Percentiles rank a stretch among this genome's conserved stretches.
Conservation (phyloP, 805 yeast genomes). For the Lachancea mirantina region DNA sequence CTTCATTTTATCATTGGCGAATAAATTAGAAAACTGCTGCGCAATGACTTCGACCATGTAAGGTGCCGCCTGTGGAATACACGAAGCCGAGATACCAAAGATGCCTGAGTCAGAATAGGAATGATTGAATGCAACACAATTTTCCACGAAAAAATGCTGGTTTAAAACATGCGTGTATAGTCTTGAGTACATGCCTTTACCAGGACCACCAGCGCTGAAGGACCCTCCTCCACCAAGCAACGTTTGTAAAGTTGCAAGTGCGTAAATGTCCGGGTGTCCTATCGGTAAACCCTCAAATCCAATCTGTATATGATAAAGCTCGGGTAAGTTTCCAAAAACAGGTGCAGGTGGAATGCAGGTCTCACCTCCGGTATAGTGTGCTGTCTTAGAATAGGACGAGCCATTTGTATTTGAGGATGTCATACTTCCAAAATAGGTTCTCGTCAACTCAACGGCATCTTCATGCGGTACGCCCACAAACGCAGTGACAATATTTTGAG, state of each 20-base stretch:
- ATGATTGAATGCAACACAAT: conserved; percentile 82
- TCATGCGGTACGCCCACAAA: conserved; percentile 78
- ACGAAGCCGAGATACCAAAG: conserved; percentile 80
- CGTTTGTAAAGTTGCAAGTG: conserved; percentile 83
- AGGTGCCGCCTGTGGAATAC: conserved; percentile 80
- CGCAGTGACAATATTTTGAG: conserved; percentile 77
- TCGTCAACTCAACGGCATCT: conserved; percentile 56
- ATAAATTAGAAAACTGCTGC: conserved; percentile 47
- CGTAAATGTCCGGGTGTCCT: conserved; percentile 79
- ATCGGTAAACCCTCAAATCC: conserved; percentile 86
- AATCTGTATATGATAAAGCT: conserved; percentile 75
- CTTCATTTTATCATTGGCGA: conserved; percentile 51
- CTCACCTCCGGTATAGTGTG: conserved; percentile 57
- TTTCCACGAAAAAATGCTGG: conserved; percentile 85
- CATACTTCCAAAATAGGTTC: conserved; percentile 60
- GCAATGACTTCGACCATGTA: conserved; percentile 75
- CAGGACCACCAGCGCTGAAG: conserved; percentile 98
- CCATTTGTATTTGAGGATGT: conserved; percentile 23
- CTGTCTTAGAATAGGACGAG: conserved; percentile 26
- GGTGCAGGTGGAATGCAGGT: conserved; percentile 48
- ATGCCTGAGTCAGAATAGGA: conserved; percentile 85
- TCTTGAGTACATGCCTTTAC: conserved; percentile 96
- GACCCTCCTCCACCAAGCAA: conserved; percentile 96
- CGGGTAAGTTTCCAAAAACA: conserved; percentile 59
- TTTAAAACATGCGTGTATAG: conserved; percentile 86